Base-by-base conservation (phyloP, 2,329 filamentous ascomycete species). In the Aspergillus udagawae region DNA sequence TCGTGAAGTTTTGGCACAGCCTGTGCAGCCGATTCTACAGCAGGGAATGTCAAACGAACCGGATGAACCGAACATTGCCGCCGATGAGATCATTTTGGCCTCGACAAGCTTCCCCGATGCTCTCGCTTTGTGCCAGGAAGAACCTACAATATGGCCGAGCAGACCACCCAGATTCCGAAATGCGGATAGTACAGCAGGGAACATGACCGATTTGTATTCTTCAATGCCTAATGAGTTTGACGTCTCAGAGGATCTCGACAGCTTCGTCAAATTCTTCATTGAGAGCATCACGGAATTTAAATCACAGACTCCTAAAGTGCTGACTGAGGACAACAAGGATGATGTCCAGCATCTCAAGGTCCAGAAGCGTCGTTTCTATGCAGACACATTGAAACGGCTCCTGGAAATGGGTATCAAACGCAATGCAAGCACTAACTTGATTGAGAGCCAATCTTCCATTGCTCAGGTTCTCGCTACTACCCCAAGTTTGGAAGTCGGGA, bases 391-490 rank as follows among this genome's bases (percentile, higher is more conserved):
- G 61, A 92, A 90, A 67, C 85, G 87, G 23, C 78, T 97, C 28
- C 86, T 91, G 38, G 84, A 88, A 56, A 97, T 99, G 93, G 94
- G 94, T 3, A 84, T 99, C 65, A 88, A 88, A 65, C 86, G 87
- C 53, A 97, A 96, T 69, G 80, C 96, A 17, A 86, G 89, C 62
- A 86, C 86, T 14, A 86, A 90, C 68, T 80, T 88, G 47, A 79
- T 97, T 20, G 82, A 83, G 42, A 85, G 85, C 53, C 94, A 99
- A 73, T 80, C 83, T 28, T 88, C 90, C 0, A 78, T 90, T 7
- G 82, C 89, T 5, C 75, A 82, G 4, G 81, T 97, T 1, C 80
- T 99, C 28, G 83, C 90, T 1, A 80, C 78, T 5, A 82, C 80
- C 2, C 67, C 73, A 67, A 77, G 35, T 65, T 81, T 60, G 61